Conservation (phyloP, 305 asterid species). For the Solanum hybrid region DNA sequence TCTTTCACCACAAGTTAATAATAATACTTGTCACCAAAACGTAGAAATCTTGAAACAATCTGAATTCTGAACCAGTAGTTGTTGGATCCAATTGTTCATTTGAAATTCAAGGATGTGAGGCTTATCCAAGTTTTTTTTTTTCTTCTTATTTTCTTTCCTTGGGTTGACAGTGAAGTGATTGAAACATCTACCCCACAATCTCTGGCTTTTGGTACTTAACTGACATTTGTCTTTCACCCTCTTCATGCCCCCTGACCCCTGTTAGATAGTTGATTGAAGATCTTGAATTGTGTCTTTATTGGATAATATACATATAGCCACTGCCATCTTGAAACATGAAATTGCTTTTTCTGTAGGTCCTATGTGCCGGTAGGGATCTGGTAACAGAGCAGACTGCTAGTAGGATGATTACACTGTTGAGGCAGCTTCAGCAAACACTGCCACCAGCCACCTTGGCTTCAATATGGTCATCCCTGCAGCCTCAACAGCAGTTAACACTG, state of each 20-base stretch:
- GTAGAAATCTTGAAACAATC: neutral
- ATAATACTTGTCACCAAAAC: neutral
- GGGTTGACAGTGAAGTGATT: neutral
- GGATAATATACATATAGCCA: neutral
- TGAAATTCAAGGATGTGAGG: neutral
- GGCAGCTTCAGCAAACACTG: slow-evolving; percentile 21
- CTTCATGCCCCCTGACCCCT: neutral
- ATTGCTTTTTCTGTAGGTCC: neutral
- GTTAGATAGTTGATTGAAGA: neutral
- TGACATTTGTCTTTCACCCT: neutral
- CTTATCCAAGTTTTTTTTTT: neutral
- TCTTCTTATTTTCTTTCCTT: neutral
- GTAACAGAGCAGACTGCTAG: slow-evolving; percentile 14
- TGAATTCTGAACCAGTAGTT: neutral
- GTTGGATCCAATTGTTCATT: neutral
- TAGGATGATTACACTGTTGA: slow-evolving; percentile 16
- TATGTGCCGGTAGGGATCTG: slow-evolving; percentile 19
- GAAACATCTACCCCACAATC: neutral
- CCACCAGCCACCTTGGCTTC: slow-evolving; percentile 16
- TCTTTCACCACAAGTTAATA: neutral
- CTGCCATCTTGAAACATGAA: neutral
- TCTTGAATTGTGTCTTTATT: neutral
- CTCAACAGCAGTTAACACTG: slow-evolving; percentile 17
- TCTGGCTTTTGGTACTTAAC: neutral
- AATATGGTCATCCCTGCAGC: slow-evolving; percentile 18